A percentile compares a stretch with the other conserved stretches of the same genome.
Evolutionary conservation across 768 basidiomycete species (phyloP).

Genomic region (Ramaria sp.): DNA sequence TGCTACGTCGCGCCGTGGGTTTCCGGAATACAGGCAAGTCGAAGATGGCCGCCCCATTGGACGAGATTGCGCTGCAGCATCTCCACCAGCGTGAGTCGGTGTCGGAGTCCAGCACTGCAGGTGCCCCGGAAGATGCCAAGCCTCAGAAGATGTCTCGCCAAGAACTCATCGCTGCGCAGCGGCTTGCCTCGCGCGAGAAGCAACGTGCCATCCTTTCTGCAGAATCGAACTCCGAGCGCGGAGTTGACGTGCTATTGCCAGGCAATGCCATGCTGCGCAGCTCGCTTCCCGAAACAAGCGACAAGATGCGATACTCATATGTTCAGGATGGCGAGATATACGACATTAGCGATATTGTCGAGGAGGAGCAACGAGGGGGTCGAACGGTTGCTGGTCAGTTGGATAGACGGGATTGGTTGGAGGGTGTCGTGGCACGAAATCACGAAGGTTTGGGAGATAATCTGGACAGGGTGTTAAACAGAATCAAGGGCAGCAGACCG

Average conservation of each 20-base stretch:
- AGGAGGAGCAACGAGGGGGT: conserved; percentile 68
- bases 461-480: conserved; percentile 62
- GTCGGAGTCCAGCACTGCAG: conserved; percentile 37
- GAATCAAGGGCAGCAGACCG: conserved; percentile 57
- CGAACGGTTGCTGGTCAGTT: not conserved
- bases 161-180: conserved; percentile 90
- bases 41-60: conserved; percentile 68
- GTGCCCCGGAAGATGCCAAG: conserved; percentile 25
- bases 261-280: conserved; percentile 82
- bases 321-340: conserved; percentile 87
- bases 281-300: conserved; percentile 57
- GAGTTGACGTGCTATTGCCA: conserved; percentile 80
- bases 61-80: conserved; percentile 72
- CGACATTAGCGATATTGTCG: conserved; percentile 90
- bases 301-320: conserved; percentile 86
- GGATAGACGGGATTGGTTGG: conserved; percentile 49
- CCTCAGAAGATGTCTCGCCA: conserved; percentile 46
- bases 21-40: conserved; percentile 57
- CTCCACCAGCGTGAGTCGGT: conserved; percentile 50
- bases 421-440: conserved; percentile 49
- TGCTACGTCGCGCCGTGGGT: conserved; percentile 72
- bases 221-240: conserved; percentile 74
- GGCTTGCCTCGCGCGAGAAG: conserved; percentile 75
- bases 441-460: conserved; percentile 57
- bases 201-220: conserved; percentile 80